Conservation (phyloP, 1,284 basidiomycete species). For the Moesziomyces parantarcticus region DNA sequence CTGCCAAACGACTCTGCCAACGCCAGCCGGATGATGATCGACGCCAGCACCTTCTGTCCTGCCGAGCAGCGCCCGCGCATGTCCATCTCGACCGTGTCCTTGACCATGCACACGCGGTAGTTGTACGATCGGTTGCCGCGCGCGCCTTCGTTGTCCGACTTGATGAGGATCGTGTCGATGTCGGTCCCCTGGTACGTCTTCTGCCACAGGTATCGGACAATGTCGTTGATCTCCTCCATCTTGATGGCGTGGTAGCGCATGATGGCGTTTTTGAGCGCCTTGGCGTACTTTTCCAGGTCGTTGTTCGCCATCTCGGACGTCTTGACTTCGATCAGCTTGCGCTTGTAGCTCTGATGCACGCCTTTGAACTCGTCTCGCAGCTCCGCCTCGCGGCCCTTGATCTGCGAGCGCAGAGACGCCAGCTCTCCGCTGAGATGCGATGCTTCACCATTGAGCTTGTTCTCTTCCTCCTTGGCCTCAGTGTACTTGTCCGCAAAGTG, state of each 20-base stretch:
- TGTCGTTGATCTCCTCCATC: constrained; percentile 99
- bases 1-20: constrained; percentile 96
- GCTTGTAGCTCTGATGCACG: constrained; percentile 84
- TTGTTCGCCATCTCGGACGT: constrained; percentile 62
- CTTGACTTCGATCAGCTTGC: constrained; percentile 94
- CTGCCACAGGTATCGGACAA: constrained; percentile 81
- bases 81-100: constrained; percentile 98
- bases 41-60: constrained; percentile 97
- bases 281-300: constrained; percentile 90
- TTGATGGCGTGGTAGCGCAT: constrained; percentile 98
- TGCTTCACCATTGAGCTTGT: constrained; percentile 77
- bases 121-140: constrained; percentile 80
- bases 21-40: constrained; percentile 98
- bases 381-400: constrained; percentile 75
- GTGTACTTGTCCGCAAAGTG: constrained; percentile 86
- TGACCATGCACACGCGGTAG: constrained; percentile 95
- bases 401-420: constrained; percentile 54
- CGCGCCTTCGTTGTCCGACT: constrained; percentile 88
- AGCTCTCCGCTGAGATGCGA: constrained; percentile 61
- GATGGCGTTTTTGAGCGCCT: constrained; percentile 92
- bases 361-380: constrained; percentile 84
- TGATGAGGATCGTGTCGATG: constrained; percentile 96
- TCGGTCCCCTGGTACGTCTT: constrained; percentile 99
- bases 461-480: constrained; percentile 77
- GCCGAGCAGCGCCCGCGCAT: constrained; percentile 99